Conservation (phyloP, 1,284 basidiomycete species). For the Ceratobasidium sp. region DNA sequence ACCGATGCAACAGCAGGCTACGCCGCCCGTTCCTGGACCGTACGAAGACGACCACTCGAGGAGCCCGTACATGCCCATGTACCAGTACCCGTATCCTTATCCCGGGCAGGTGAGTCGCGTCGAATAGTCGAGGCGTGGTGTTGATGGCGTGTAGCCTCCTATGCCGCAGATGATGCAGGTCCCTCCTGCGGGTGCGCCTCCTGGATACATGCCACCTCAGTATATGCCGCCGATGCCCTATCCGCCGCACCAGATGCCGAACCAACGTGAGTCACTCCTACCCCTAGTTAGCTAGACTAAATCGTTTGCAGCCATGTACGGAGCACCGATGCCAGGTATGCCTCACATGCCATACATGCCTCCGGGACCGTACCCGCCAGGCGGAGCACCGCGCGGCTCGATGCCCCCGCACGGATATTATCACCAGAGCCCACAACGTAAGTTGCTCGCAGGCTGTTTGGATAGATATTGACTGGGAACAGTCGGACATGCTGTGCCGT, state of each 20-base stretch:
- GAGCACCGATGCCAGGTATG: conserved; percentile 78
- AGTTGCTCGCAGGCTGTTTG: conserved; percentile 48
- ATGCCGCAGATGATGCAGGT: conserved; percentile 78
- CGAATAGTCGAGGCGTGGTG: conserved; percentile 21
- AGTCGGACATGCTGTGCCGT: conserved; percentile 83
- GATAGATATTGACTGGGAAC: conserved; percentile 42
- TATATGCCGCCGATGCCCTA: conserved; percentile 85
- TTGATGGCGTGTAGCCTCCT: conserved; percentile 38
- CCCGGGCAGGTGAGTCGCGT: conserved; percentile 67
- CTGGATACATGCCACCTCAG: conserved; percentile 72
- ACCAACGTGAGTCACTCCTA: conserved; percentile 54
- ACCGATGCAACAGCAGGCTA: conserved; percentile 32
- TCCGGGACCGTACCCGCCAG: conserved; percentile 69
- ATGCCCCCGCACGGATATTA: conserved; percentile 82
- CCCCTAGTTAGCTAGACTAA: conserved; percentile 13
- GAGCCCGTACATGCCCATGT: conserved; percentile 55
- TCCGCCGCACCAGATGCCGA: conserved; percentile 74
- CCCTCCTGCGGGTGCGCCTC: conserved; percentile 66
- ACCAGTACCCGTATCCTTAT: conserved; percentile 76
- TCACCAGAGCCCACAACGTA: conserved; percentile 84
- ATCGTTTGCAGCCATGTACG: conserved; percentile 70
- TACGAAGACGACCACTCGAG: conserved; percentile 68
- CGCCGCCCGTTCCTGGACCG: conserved; percentile 57
- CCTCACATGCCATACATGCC: conserved; percentile 77
- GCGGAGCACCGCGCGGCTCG: conserved; percentile 68